These are phyloP conservation scores for Fusarium verticillioides DNA, from an alignment of 2,329 filamentous ascomycete genomes.

Conservation along the genomic window DNA sequence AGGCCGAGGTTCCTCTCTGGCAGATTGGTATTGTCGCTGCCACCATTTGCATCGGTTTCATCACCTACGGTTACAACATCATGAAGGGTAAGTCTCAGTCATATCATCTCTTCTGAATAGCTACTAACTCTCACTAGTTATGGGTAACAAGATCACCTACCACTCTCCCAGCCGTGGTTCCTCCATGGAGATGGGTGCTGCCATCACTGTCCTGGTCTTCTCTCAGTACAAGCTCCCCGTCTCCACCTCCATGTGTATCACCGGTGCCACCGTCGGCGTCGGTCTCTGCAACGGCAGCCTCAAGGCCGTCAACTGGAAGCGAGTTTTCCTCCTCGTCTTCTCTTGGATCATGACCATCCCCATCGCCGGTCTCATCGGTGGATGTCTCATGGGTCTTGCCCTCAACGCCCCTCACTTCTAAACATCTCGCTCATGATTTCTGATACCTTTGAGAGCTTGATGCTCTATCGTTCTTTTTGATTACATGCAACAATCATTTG, in stretches of 20 bases:
- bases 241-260: conserved; percentile 83
- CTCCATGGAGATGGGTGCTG: conserved; percentile 84
- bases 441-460: conserved; percentile 12
- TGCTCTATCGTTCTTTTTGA: conserved; percentile 16
- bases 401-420: conserved; percentile 55
- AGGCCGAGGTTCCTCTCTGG: conserved; percentile 77
- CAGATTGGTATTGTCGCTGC: conserved; percentile 76
- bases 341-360: conserved; percentile 66
- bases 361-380: conserved; percentile 55
- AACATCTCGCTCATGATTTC: neutral
- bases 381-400: conserved; percentile 53
- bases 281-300: conserved; percentile 79
- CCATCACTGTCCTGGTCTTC: conserved; percentile 80
- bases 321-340: conserved; percentile 73
- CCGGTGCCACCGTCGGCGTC: conserved; percentile 80
- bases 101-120: neutral
- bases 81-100: conserved; percentile 73
- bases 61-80: conserved; percentile 85
- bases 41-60: conserved; percentile 73
- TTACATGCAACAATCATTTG: neutral
- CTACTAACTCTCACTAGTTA: conserved; percentile 61
- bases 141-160: conserved; percentile 85
- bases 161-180: conserved; percentile 67
- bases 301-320: conserved; percentile 81
- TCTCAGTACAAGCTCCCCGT: conserved; percentile 80